Base-by-base conservation (phyloP, 352 stramenopile genomes). In the Labyrinthula sp. region DNA sequence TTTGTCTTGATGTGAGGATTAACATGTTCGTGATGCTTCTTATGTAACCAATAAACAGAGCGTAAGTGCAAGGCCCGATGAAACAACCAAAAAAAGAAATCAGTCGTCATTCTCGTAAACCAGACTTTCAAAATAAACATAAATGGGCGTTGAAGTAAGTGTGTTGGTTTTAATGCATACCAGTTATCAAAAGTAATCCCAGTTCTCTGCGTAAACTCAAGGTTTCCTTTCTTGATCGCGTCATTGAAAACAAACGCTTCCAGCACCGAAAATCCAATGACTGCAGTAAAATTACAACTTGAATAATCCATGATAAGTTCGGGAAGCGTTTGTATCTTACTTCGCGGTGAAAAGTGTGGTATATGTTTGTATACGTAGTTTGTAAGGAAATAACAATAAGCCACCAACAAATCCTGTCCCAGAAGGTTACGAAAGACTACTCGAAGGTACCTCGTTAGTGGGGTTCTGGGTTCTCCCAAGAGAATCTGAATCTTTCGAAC, bases 1-100 rank as follows among this genome's bases (percentile, higher is more conserved):
- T 52, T 52, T n/a, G 43, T 52, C 12, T 31, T 54, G 23, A 52
- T 15, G 24, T 43, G 17, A 21, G 43, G 40, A n/a, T 48, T 12
- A 22, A 8, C 37, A 35, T 52, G 43, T 12, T 54, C 43, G 43
- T 52, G 43, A 25, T 52, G 43, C 5, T 15, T 18, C 0, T 28
- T 9, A 15, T 52, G 43, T 10, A 29, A 23, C 38, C 38, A 54
- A 29, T 52, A 52, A 5, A 52, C 15, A 8, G 22, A 14, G 24
- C 47, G 40, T 12, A 6, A 7, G 35, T 52, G 43, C 9, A 52
- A 18, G 7, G 12, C 15, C 18, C 33, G 14, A 15, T 52, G 43
- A 9, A 31, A 31, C 10, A 47, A 0, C 43, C 43, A 52, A 15
- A 50, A 52, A n/a, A n/a, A n/a, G n/a, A n/a, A n/a, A n/a, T n/a